Percentiles rank a stretch among this genome's conserved stretches.
These are phyloP conservation scores for Trichoderma koningii DNA, from an alignment of 2,329 filamentous ascomycete genomes.

Conservation along the genomic window DNA sequence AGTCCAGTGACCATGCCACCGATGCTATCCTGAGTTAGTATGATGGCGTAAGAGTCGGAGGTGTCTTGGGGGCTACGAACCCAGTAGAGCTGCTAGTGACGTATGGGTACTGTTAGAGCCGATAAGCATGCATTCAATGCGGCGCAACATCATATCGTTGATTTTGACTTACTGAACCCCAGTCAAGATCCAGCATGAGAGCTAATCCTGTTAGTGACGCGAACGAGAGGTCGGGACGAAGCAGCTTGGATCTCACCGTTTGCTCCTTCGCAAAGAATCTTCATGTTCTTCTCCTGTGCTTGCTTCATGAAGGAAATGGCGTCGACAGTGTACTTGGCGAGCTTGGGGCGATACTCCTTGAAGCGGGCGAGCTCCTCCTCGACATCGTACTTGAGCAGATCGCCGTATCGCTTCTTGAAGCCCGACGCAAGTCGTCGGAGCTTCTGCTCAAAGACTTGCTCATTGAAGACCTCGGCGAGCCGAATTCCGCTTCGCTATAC, in stretches of 20 bases:
- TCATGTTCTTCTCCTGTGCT: slow-evolving; percentile 59
- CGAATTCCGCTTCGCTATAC: slow-evolving; percentile 64
- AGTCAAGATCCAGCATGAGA: slow-evolving; percentile 27
- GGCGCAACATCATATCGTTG: background rate
- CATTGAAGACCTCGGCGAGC: slow-evolving; percentile 68
- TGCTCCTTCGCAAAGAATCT: slow-evolving; percentile 69
- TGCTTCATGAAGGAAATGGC: slow-evolving; percentile 64
- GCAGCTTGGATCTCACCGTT: slow-evolving; percentile 31
- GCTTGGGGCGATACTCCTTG: slow-evolving; percentile 57
- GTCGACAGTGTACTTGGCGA: slow-evolving; percentile 66
- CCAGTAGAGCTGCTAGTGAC: slow-evolving; percentile 37
- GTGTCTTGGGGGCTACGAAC: background rate
- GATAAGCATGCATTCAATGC: slow-evolving; percentile 31
- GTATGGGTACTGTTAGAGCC: slow-evolving; percentile 32
- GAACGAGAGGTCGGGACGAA: background rate
- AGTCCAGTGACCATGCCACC: slow-evolving; percentile 64
- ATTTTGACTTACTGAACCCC: slow-evolving; percentile 20
- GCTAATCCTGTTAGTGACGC: slow-evolving; percentile 16
- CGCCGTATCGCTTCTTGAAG: slow-evolving; percentile 67
- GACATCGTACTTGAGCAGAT: slow-evolving; percentile 64
- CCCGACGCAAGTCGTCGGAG: slow-evolving; percentile 61
- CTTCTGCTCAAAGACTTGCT: slow-evolving; percentile 65
- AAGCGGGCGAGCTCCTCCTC: slow-evolving; percentile 69
- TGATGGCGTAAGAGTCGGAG: no score
- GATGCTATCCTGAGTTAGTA: slow-evolving; percentile 10